Conservation (phyloP, 2,329 filamentous ascomycete species). For the Penicillium sp. region DNA sequence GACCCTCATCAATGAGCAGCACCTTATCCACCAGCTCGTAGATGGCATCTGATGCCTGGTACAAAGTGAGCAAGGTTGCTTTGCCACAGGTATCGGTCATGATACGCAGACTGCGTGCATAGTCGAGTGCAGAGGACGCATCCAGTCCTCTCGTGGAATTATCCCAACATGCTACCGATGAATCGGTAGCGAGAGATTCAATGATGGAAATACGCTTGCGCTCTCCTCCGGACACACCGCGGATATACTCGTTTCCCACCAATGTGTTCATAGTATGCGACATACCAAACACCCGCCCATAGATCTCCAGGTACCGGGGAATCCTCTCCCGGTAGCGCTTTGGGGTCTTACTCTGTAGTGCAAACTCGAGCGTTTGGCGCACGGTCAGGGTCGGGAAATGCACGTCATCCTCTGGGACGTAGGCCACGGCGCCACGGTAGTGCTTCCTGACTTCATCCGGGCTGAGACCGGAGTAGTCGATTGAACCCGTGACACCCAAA, state of each 20-base stretch:
- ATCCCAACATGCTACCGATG: constrained; percentile 69
- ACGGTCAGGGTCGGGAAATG: constrained; percentile 70
- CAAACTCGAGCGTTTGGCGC: constrained; percentile 69
- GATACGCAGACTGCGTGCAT: constrained; percentile 61
- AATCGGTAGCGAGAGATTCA: constrained; percentile 67
- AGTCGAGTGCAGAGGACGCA: constrained; percentile 70
- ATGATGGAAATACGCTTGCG: constrained; percentile 72
- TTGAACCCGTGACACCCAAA: constrained; percentile 62
- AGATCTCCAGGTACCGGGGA: constrained; percentile 61
- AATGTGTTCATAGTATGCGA: constrained; percentile 66
- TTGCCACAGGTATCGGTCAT: constrained; percentile 70
- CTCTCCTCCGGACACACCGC: constrained; percentile 72
- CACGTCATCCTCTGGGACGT: constrained; percentile 68
- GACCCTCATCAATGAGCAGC: constrained; percentile 66
- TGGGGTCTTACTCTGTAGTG: constrained; percentile 66
- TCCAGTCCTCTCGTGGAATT: constrained; percentile 72
- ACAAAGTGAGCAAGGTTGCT: constrained; percentile 64
- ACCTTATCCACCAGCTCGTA: constrained; percentile 72
- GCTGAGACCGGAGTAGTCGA: constrained; percentile 66
- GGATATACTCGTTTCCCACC: constrained; percentile 52
- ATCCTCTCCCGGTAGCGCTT: constrained; percentile 60
- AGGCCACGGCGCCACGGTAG: constrained; percentile 68
- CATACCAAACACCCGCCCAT: constrained; percentile 72
- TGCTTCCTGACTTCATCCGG: constrained; percentile 61
- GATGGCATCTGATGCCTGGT: constrained; percentile 64